phyloP scores from a whole-genome alignment of 2,329 filamentous ascomycete species.

The Penicillium thymicola region DNA sequence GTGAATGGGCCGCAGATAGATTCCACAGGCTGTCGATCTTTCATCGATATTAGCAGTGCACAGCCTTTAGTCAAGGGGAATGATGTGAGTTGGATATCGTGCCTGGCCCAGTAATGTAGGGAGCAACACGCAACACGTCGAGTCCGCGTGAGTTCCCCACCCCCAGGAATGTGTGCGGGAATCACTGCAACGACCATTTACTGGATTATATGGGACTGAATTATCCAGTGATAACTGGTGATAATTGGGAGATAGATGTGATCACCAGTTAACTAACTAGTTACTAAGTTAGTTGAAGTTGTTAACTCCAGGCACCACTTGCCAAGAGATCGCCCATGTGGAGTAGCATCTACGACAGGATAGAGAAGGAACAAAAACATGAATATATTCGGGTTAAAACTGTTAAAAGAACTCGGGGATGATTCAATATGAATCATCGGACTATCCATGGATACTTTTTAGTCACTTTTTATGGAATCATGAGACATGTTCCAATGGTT shows the following conservation, averaged over 20 bases:
- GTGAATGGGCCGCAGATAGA: conserved; percentile 13
- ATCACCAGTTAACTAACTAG: too few species aligned
- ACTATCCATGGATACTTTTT: background rate
- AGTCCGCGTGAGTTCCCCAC: conserved; percentile 11
- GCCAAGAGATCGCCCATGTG: conserved; percentile 2
- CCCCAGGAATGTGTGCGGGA: conserved; percentile 17
- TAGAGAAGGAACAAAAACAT: background rate
- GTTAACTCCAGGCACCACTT: background rate
- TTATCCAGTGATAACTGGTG: background rate
- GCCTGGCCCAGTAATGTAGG: conserved; percentile 23
- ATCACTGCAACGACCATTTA: conserved; percentile 3
- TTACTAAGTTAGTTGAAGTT: background rate
- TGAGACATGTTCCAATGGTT: conserved; percentile 4
- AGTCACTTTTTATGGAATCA: background rate
- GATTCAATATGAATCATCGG: background rate
- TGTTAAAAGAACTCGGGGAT: background rate
- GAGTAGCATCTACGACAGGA: background rate
- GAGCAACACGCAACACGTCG: conserved; percentile 7
- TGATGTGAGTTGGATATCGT: background rate
- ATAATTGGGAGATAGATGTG: background rate
- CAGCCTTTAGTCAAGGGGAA: background rate
- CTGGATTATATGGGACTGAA: background rate
- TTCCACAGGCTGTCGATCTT: conserved; percentile 19
- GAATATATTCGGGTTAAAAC: background rate
- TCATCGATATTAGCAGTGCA: conserved; percentile 7